A percentile compares a stretch with the other conserved stretches of the same genome.
phyloP scores from a whole-genome alignment of 331 rosid genomes.

The Acacia concinna region DNA sequence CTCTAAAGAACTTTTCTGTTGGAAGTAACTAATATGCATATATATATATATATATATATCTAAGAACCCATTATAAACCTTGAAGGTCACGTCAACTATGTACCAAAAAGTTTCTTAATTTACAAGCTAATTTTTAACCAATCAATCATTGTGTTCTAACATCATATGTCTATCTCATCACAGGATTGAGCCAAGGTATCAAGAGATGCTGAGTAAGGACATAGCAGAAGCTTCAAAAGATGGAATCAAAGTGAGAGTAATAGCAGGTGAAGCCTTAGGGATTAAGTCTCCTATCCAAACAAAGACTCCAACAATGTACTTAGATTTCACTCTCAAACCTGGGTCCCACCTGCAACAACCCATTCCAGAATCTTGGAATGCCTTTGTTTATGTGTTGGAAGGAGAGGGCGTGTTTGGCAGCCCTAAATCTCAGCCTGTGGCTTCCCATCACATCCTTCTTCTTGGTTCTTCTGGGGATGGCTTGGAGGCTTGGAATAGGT shows the following conservation, averaged over 20 bases:
- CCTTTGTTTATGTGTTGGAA: constrained; percentile 64
- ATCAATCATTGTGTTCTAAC: neutral
- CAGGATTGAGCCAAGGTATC: constrained; percentile 82
- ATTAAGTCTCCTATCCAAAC: constrained; percentile 69
- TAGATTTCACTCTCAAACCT: constrained; percentile 72
- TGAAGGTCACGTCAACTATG: neutral
- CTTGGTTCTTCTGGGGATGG: constrained; percentile 62
- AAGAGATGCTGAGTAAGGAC: constrained; percentile 66
- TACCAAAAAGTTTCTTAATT: neutral
- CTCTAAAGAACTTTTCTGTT: neutral
- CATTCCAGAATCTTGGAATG: constrained; percentile 63
- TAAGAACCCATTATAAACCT: neutral
- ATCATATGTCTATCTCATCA: neutral
- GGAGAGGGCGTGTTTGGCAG: constrained; percentile 72
- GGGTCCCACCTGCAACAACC: constrained; percentile 63
- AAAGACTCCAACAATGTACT: constrained; percentile 74
- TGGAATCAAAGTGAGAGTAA: constrained; percentile 65
- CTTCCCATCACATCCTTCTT: constrained; percentile 67
- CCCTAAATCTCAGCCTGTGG: constrained; percentile 38
- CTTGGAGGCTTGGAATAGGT: constrained; percentile 70
- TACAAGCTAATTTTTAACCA: neutral
- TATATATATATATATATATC: no score
- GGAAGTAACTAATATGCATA: neutral
- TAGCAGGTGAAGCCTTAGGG: constrained; percentile 82
- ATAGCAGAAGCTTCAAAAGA: constrained; percentile 58